Conservation (phyloP, 345 rosid species). For the Citrus cavaleriei region DNA sequence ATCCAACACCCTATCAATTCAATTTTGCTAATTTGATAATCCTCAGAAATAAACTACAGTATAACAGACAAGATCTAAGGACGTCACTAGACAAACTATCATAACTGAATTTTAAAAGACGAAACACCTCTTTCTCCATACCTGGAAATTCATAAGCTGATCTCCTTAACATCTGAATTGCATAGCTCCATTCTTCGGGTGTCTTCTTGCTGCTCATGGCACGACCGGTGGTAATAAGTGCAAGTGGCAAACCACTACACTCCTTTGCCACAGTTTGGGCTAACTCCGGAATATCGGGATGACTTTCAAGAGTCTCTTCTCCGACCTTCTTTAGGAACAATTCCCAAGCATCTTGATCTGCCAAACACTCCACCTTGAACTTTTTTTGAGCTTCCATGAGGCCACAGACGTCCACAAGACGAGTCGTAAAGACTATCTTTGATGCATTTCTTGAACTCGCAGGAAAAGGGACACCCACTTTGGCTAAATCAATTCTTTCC, state of each 20-base stretch:
- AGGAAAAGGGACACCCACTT: constrained; percentile 20
- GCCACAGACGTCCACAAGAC: constrained; percentile 17
- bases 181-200: neutral
- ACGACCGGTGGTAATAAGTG: too few relatives aligned
- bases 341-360: neutral
- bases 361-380: constrained; percentile 11
- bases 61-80: neutral
- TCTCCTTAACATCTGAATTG: too few relatives aligned
- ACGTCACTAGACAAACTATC: too few relatives aligned
- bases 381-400: constrained; percentile 21
- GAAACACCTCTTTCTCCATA: too few relatives aligned
- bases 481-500: neutral
- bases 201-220: neutral
- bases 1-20: neutral
- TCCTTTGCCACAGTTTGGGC: neutral
- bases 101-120: too few relatives aligned
- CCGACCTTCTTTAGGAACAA: constrained; percentile 23
- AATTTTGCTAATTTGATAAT: neutral
- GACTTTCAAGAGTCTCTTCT: neutral
- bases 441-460: neutral
- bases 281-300: neutral
- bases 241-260: too few relatives aligned
- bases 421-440: constrained; percentile 26
- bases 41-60: neutral
- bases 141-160: too few relatives aligned